Percentiles rank a stretch among this genome's conserved stretches.
phyloP scores from a whole-genome alignment of 1,284 basidiomycete genomes.

The Xerocomus cyaneibrunnescens region DNA sequence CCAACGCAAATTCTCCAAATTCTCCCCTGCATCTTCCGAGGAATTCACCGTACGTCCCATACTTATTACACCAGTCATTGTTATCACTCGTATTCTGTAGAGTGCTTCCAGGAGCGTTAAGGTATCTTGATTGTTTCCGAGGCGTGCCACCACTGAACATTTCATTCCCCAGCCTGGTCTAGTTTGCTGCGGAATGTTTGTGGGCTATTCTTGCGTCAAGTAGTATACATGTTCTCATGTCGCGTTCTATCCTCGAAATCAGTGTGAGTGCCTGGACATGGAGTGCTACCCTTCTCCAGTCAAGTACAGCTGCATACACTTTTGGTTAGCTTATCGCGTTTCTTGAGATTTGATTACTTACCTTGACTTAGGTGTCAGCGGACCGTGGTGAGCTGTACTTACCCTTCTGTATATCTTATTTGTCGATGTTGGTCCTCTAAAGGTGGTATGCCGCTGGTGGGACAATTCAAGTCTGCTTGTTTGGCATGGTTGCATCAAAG shows the following conservation, averaged over 20 bases:
- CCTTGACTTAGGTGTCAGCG: too few relatives aligned
- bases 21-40: conserved; percentile 49
- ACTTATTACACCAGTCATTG: not conserved
- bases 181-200: conserved; percentile 59
- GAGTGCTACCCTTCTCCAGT: conserved; percentile 59
- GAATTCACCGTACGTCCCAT: conserved; percentile 49
- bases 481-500: conserved; percentile 56
- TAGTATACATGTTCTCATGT: conserved; percentile 2
- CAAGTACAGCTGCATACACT: conserved; percentile 53
- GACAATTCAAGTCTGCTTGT: conserved; percentile 59
- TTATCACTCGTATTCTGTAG: conserved; percentile 16
- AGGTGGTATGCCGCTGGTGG: conserved; percentile 55
- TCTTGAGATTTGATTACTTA: too few relatives aligned
- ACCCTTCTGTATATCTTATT: not conserved
- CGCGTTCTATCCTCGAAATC: conserved; percentile 1
- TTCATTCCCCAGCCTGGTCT: conserved; percentile 53
- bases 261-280: conserved; percentile 64
- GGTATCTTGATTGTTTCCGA: conserved; percentile 26
- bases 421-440: conserved; percentile 1
- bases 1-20: conserved; percentile 52
- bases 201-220: conserved; percentile 1
- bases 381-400: conserved; percentile 31
- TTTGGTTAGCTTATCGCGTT: conserved; percentile 36
- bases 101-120: conserved; percentile 51
- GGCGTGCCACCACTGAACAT: conserved; percentile 12